Base-by-base conservation (phyloP, 768 basidiomycete species). In the Megacollybia marginata region DNA sequence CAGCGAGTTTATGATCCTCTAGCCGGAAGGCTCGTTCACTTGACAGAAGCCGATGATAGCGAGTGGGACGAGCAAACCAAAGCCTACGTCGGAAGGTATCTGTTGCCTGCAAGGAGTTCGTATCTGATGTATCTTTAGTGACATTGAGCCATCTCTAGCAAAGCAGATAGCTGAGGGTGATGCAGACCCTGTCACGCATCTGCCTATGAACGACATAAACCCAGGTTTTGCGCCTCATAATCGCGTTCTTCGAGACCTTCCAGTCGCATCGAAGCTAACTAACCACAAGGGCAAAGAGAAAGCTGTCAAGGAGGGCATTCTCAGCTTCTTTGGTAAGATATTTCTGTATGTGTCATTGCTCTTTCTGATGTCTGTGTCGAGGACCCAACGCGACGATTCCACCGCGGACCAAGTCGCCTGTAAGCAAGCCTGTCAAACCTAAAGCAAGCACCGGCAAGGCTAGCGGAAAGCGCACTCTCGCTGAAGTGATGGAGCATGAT, bases 1-100 rank as follows among this genome's bases (percentile, higher is more conserved):
- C 96, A 98, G 59, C 74, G 92, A 49, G 92, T 97, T 36, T 99
- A 88, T 64, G 85, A 90, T 65, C 92, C 95, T 0, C 54, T 68
- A 18, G 54, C 69, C 33, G 72, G 83, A 63, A 71, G 64, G 49
- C 69, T 98, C 12, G 85, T 91, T 1, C 78, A 88, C 61, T 65
- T 98, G 51, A 81, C 75, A 20, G 78, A 81, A 1, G 72, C 87
- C 0, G 73, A 69, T 32, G 74, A 59, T n/a, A 71, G 67, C 19
- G 59, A 66, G 6, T 83, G 79, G 76, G 75, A 78, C 55, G 71
- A 73, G 13, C 77, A 75, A 50, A 69, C 71, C n/a, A 83, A 91
- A 49, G 76, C 75, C 49, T 88, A 85, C 64, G 81, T 92, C 49
- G 85, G 87, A 54, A 65, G 68, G 89, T 90, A 58, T 57, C 75